A percentile compares a stretch with the other conserved stretches of the same genome.
Conservation (phyloP, 2,329 filamentous ascomycete species). For the Chaetomiaceae sp. region DNA sequence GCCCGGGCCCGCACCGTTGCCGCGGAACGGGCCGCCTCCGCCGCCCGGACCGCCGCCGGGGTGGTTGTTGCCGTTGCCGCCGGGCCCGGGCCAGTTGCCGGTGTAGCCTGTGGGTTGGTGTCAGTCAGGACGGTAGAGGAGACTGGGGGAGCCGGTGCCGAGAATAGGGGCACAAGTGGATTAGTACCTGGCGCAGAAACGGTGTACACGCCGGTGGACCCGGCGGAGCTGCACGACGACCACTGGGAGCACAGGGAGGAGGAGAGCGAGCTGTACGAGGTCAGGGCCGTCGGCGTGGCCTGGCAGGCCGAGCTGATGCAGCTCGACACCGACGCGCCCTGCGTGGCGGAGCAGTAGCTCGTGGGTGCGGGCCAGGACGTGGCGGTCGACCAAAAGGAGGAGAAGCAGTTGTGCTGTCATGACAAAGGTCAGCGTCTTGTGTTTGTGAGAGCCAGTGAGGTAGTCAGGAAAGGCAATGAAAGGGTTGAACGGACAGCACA, state of each 20-base stretch:
- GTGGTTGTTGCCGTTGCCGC: neutral
- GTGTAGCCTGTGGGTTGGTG: conserved; percentile 12
- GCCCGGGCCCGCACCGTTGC: neutral
- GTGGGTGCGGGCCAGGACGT: conserved; percentile 29
- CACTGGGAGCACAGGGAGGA: conserved; percentile 37
- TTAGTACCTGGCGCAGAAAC: conserved; percentile 31
- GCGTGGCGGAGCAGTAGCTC: conserved; percentile 26
- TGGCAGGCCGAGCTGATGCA: conserved; percentile 29
- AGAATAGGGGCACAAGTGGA: no score
- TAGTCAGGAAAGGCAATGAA: no score
- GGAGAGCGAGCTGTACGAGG: conserved; percentile 32
- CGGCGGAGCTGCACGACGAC: conserved; percentile 34
- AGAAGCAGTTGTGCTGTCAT: conserved; percentile 37
- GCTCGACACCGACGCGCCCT: conserved; percentile 22
- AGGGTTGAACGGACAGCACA: conserved; percentile 34
- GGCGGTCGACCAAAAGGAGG: conserved; percentile 31
- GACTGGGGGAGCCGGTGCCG: neutral
- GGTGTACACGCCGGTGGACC: conserved; percentile 35
- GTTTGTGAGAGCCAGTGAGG: no score
- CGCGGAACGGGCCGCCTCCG: conserved; percentile 3
- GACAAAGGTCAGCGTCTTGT: conserved; percentile 9
- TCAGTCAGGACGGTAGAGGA: no score
- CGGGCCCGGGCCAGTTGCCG: conserved; percentile 12
- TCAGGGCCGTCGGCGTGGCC: conserved; percentile 27
- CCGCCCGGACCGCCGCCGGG: conserved; percentile 10